Evolutionary conservation across 2,329 filamentous ascomycete genomes (phyloP).

Genomic region (Pseudogymnoascus sp.): DNA sequence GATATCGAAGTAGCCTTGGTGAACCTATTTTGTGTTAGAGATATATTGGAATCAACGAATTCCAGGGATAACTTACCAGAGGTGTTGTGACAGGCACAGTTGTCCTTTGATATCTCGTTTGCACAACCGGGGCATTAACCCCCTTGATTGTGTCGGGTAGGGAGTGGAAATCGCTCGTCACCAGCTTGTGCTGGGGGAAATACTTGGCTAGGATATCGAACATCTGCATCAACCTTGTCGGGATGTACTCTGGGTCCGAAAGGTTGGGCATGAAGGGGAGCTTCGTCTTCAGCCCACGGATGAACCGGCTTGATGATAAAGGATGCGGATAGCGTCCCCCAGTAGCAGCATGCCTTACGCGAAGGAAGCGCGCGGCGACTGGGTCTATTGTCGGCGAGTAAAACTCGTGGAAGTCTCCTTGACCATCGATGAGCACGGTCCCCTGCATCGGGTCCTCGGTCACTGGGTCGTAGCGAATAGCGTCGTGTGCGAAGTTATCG

Average conservation of each 20-base stretch:
- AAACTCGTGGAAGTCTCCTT: constrained; percentile 92
- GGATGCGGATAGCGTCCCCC: constrained; percentile 50
- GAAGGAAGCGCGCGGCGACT: constrained; percentile 70
- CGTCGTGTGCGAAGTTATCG: constrained; percentile 96
- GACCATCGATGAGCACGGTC: constrained; percentile 72
- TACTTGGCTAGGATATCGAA: constrained; percentile 82
- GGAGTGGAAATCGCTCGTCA: constrained; percentile 84
- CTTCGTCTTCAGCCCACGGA: constrained; percentile 52
- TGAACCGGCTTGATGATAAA: constrained; percentile 44
- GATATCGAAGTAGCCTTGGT: constrained; percentile 98
- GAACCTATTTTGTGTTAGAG: constrained; percentile 49
- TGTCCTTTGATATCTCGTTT: constrained; percentile 79
- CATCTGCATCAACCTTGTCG: constrained; percentile 91
- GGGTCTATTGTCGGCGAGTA: constrained; percentile 76
- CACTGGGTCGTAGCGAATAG: constrained; percentile 76
- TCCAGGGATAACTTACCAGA: constrained; percentile 68
- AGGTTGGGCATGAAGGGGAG: constrained; percentile 69
- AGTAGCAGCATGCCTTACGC: constrained; percentile 72
- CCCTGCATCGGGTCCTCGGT: constrained; percentile 82
- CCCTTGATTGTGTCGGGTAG: constrained; percentile 77
- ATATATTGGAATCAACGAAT: neutral
- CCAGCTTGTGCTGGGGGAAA: constrained; percentile 81
- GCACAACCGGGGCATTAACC: constrained; percentile 88
- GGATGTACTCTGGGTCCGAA: constrained; percentile 82
- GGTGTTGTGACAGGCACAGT: constrained; percentile 88